Evolutionary conservation across 768 basidiomycete species (phyloP).

Genomic region (Hygrocybe punicea): DNA sequence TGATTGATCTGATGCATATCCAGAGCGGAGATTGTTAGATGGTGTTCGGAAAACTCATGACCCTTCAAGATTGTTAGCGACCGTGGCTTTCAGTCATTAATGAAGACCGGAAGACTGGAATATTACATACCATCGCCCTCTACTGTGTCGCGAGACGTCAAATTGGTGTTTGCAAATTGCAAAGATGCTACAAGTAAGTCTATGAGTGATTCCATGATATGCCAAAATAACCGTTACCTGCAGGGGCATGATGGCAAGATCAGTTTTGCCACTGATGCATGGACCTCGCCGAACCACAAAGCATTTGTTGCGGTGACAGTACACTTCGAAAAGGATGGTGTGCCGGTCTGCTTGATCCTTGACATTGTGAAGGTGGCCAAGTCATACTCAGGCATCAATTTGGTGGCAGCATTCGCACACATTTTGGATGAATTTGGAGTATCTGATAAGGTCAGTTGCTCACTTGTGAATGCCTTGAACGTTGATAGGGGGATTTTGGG

Average conservation of each 20-base stretch:
- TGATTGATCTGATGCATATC: neutral
- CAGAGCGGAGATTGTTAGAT: constrained; percentile 34
- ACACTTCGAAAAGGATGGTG: constrained; percentile 31
- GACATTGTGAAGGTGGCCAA: constrained; percentile 38
- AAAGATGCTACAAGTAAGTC: constrained; percentile 26
- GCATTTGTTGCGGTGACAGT: constrained; percentile 18
- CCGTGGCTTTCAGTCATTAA: too few species aligned
- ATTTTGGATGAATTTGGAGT: constrained; percentile 37
- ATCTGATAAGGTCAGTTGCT: constrained; percentile 29
- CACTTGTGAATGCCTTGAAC: constrained; percentile 2
- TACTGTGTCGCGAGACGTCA: constrained; percentile 35
- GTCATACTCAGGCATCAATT: constrained; percentile 34
- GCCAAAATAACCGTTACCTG: constrained; percentile 4
- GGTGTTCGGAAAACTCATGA: constrained; percentile 32
- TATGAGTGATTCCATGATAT: neutral
- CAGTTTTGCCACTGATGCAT: too few species aligned
- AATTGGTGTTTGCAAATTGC: constrained; percentile 28
- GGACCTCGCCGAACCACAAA: too few species aligned
- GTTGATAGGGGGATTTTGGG: too few species aligned
- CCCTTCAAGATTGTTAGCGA: too few species aligned
- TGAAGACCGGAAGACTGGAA: too few species aligned
- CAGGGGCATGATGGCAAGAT: constrained; percentile 28
- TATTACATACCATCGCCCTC: too few species aligned
- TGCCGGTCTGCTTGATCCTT: constrained; percentile 26
- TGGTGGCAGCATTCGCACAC: constrained; percentile 32